Conservation (phyloP, 768 basidiomycete genomes). For the Rossbeevera mucosa region DNA sequence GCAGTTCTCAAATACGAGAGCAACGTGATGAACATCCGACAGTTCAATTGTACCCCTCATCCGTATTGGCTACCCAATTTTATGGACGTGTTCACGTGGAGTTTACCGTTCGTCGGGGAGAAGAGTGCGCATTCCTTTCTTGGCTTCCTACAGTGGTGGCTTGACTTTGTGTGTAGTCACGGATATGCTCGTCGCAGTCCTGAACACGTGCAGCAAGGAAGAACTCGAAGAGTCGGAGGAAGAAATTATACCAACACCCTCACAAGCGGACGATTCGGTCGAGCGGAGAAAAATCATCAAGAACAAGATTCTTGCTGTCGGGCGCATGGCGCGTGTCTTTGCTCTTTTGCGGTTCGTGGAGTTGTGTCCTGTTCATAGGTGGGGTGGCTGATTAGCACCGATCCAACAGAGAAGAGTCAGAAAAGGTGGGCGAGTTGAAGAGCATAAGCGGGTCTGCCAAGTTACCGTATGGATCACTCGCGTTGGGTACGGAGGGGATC, state of each 20-base stretch:
- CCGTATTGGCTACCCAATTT: slow-evolving; percentile 99
- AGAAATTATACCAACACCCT: slow-evolving; percentile 35
- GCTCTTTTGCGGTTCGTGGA: slow-evolving; percentile 82
- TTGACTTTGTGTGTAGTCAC: slow-evolving; percentile 59
- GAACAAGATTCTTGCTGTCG: slow-evolving; percentile 98
- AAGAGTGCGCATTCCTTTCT: slow-evolving; percentile 60
- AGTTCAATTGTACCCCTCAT: slow-evolving; percentile 95
- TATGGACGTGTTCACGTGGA: slow-evolving; percentile 99
- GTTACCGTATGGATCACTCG: slow-evolving; percentile 80
- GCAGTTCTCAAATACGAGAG: slow-evolving; percentile 99
- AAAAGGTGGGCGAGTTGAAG: slow-evolving; percentile 96
- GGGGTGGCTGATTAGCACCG: background rate
- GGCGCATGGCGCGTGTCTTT: slow-evolving; percentile 94
- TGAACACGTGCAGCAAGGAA: slow-evolving; percentile 94
- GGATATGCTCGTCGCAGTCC: slow-evolving; percentile 96
- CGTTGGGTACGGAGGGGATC: slow-evolving; percentile 88
- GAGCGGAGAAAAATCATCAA: slow-evolving; percentile 92
- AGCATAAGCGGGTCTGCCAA: slow-evolving; percentile 73
- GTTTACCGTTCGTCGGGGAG: slow-evolving; percentile 94
- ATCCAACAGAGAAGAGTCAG: slow-evolving; percentile 82
- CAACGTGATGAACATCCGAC: slow-evolving; percentile 97
- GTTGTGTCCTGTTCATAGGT: background rate
- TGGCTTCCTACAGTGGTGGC: background rate
- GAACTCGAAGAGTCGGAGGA: slow-evolving; percentile 82
- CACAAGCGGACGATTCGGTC: slow-evolving; percentile 42